Evolutionary conservation across 2,329 filamentous ascomycete genomes (phyloP), one percentile per base, ranked within the genome.

Genomic region (Diaporthe sp.): DNA sequence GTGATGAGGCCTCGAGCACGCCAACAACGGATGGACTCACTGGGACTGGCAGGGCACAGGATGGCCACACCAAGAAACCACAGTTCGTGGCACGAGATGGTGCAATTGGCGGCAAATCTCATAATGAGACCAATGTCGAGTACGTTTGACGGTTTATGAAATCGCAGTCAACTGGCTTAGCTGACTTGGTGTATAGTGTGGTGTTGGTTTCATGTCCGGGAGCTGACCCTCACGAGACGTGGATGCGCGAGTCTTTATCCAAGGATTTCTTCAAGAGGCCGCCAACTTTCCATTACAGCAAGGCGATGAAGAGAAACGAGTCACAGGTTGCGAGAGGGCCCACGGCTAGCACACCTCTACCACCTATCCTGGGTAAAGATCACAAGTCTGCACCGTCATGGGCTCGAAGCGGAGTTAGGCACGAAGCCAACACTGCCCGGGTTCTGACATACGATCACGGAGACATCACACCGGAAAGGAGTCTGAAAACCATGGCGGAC

Each of bases 121-220:
- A 88, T 75, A 88, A 89, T 74, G 83, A 88, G 77, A 89, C 87
- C 0, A 84, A 83, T 1, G 87, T 88, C 57, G 88, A 89, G 73
- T 74, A 49, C 15, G 73, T 53, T 34, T 39, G n/a, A 2, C 13
- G 37, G 12, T 25, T 3, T 17, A 15, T 46, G 15, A 3, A 19
- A 22, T 31, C 15, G 9, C 39, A 10, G 2, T 7, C 8, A 8
- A 6, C 10, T 4, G 37, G 8, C 19, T 17, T 37, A 2, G 12
- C 57, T 70, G 34, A 53, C 37, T 10, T 44, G 25, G 17, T 8
- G 19, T 22, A 8, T 17, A 75, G 74, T 68, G 81, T 89, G 39
- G 82, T 89, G n/a, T 84, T 87, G 19, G 84, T 89, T 12, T 87
- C 88, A 1, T 89, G 88, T 74, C 84, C 87, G 1, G 88, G 87